These are phyloP conservation scores for Pinus albicaulis DNA, from an alignment of 75 land plant species.

Conservation along the genomic window DNA sequence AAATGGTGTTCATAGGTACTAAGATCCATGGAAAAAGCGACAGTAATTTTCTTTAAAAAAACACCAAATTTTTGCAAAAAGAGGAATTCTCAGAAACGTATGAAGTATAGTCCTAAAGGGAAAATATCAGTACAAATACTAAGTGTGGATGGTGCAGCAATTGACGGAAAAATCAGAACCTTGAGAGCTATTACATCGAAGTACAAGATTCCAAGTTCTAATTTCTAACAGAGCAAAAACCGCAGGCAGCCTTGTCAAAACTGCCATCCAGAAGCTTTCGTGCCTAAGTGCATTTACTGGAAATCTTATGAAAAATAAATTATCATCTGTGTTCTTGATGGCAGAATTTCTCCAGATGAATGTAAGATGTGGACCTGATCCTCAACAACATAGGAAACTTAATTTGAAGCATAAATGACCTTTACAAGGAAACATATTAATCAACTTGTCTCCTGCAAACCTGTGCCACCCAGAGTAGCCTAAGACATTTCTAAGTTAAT, in stretches of 20 bases:
- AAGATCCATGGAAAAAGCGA: not conserved
- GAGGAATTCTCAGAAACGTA: no score
- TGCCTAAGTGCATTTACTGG: not conserved
- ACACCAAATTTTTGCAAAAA: not conserved
- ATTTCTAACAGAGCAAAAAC: not conserved
- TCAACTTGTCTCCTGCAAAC: no score
- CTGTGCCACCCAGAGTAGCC: no score
- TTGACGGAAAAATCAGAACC: not conserved
- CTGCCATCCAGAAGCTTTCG: not conserved
- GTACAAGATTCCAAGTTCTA: not conserved
- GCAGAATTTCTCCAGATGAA: no score
- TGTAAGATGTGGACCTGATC: no score
- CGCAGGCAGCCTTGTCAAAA: not conserved
- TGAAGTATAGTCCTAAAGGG: not conserved
- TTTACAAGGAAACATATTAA: no score
- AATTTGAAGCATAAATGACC: no score
- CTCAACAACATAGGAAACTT: no score
- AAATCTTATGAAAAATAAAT: no score
- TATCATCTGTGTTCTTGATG: no score
- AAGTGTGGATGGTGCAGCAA: not conserved
- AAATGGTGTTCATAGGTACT: not conserved
- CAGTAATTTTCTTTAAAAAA: not conserved
- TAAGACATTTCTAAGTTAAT: no score
- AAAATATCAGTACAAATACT: not conserved
- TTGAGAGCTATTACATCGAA: not conserved